A percentile compares a stretch with the other conserved stretches of the same genome.
phyloP scores from a whole-genome alignment of 768 basidiomycete species.

The Leccinum boreale region DNA sequence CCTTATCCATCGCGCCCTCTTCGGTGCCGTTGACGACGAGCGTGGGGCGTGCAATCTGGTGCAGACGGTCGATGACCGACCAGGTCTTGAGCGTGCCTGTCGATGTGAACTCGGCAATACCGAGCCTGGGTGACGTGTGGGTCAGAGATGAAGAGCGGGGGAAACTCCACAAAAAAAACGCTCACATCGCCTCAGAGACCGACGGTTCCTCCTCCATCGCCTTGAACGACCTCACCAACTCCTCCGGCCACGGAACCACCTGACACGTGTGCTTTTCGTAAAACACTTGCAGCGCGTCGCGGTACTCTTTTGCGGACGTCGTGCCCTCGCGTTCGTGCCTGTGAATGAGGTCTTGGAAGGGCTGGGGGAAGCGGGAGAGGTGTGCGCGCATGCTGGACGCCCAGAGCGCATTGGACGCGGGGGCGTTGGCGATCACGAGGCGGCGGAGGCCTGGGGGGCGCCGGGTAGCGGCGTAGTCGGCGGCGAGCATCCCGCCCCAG shows the following conservation, averaged over 20 bases:
- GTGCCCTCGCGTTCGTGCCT: conserved; percentile 33
- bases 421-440: conserved; percentile 32
- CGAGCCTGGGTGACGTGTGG: neutral
- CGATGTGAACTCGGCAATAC: conserved; percentile 32
- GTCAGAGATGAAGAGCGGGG: neutral
- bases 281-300: conserved; percentile 26
- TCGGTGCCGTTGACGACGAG: conserved; percentile 36
- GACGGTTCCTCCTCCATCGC: conserved; percentile 28
- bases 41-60: conserved; percentile 36
- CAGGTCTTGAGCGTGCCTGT: conserved; percentile 42
- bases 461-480: conserved; percentile 35
- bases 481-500: conserved; percentile 52
- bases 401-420: conserved; percentile 28
- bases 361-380: conserved; percentile 25
- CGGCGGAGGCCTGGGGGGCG: conserved; percentile 38
- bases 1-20: conserved; percentile 35
- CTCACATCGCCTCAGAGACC: conserved; percentile 34
- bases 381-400: conserved; percentile 18
- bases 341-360: conserved; percentile 22
- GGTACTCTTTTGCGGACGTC: conserved; percentile 30
- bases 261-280: conserved; percentile 32
- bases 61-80: conserved; percentile 41
- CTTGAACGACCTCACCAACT: conserved; percentile 23
- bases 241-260: conserved; percentile 31
- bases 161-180: neutral